Conservation (phyloP, 2,329 filamentous ascomycete species). For the Colletotrichum phormii region DNA sequence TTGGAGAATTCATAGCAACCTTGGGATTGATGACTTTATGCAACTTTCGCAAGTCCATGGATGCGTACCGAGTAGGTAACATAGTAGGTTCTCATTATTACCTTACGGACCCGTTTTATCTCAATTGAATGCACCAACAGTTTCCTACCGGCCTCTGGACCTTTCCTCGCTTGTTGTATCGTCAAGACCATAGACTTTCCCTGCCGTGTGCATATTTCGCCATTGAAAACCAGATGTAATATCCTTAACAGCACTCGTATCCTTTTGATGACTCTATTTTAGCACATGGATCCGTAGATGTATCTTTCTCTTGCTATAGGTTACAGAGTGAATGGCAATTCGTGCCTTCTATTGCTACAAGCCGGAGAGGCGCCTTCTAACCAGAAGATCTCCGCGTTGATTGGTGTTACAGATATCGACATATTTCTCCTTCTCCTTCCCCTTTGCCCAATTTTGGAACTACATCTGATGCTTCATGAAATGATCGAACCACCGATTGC, state of each 20-base stretch:
- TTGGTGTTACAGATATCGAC: constrained; percentile 34
- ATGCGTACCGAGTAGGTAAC: too few species aligned
- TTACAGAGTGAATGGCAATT: constrained; percentile 24
- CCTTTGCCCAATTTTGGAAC: not conserved
- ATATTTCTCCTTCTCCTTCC: not conserved
- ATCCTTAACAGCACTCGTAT: not conserved
- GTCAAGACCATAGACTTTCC: too few species aligned
- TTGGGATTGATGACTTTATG: not conserved
- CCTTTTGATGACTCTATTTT: not conserved
- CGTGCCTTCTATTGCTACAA: constrained; percentile 36
- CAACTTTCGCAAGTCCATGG: too few species aligned
- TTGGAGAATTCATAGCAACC: not conserved
- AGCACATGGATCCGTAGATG: not conserved
- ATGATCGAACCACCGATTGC: constrained; percentile 47
- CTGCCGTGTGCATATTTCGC: too few species aligned
- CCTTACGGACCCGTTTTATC: too few species aligned
- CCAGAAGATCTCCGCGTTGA: constrained; percentile 24
- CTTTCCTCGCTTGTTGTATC: too few species aligned
- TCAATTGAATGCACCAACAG: too few species aligned
- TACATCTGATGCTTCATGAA: not conserved
- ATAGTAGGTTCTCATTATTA: too few species aligned
- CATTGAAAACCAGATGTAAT: too few species aligned
- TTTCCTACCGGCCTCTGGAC: too few species aligned
- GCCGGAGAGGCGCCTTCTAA: constrained; percentile 28
- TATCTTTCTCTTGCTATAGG: not conserved